Conservation (phyloP, 192 early-diverging fungal genomes). For the Diversispora eburnea region DNA sequence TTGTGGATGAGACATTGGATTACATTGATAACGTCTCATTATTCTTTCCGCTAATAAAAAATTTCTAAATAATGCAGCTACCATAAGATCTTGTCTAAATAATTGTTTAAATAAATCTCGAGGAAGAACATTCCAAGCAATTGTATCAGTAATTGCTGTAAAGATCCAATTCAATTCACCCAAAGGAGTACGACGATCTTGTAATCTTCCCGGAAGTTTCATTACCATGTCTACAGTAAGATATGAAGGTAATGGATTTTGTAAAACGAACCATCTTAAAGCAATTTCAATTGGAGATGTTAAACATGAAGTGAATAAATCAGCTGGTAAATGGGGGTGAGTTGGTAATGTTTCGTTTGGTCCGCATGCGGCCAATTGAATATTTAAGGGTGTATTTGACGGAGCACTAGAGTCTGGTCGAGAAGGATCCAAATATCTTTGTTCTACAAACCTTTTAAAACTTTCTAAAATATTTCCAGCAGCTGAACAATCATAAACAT, state of each 20-base stretch:
- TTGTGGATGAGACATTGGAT: constrained; percentile 82
- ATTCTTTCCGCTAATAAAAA: constrained; percentile 93
- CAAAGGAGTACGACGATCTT: constrained; percentile 88
- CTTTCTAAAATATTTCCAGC: constrained; percentile 89
- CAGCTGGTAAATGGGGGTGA: constrained; percentile 92
- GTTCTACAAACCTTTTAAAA: constrained; percentile 85
- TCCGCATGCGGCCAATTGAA: constrained; percentile 91
- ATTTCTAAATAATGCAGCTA: constrained; percentile 92
- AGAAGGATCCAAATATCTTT: constrained; percentile 72
- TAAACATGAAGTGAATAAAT: constrained; percentile 94
- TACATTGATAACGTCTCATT: constrained; percentile 90
- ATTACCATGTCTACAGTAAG: constrained; percentile 86
- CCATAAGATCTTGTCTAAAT: constrained; percentile 91
- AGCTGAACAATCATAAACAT: constrained; percentile 93
- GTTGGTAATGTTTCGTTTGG: constrained; percentile 84
- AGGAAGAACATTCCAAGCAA: constrained; percentile 92
- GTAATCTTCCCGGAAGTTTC: constrained; percentile 79
- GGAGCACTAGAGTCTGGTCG: constrained; percentile 43
- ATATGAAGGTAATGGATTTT: constrained; percentile 71
- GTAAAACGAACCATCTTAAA: constrained; percentile 84
- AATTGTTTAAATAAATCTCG: constrained; percentile 86
- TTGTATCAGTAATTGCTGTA: constrained; percentile 96
- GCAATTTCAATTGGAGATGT: constrained; percentile 95
- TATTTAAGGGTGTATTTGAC: constrained; percentile 48
- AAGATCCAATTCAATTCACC: constrained; percentile 99